Evolutionary conservation across 805 yeast genomes (phyloP).

Genomic region (Schizosaccharomyces lindneri): DNA sequence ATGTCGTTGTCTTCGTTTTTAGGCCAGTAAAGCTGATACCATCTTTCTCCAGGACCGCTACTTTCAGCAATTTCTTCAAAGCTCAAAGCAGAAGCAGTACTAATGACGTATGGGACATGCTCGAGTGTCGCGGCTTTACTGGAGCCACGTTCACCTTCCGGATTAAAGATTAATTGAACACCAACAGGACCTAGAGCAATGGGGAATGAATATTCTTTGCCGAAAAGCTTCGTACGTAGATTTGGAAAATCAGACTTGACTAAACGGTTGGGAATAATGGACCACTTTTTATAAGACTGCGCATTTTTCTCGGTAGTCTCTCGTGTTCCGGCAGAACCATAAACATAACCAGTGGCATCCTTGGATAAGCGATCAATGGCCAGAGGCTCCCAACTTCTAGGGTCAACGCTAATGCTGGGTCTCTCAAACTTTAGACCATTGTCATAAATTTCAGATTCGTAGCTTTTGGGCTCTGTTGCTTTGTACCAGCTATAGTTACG

Average conservation of each 20-base stretch:
- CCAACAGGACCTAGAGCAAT: slow-evolving; percentile 12
- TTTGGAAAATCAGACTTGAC: slow-evolving; percentile 5
- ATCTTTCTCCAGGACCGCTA: slow-evolving; percentile 5
- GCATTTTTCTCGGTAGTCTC: slow-evolving; percentile 5
- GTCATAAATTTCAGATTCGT: neutral
- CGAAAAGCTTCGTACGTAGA: slow-evolving; percentile 7
- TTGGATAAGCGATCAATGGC: neutral
- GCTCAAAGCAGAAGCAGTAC: slow-evolving; percentile 10
- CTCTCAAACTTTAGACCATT: neutral
- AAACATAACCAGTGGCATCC: neutral
- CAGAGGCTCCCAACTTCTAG: neutral
- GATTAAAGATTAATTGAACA: slow-evolving; percentile 11
- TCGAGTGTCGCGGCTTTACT: slow-evolving; percentile 11
- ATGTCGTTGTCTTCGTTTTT: slow-evolving; percentile 4
- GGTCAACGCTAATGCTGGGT: neutral
- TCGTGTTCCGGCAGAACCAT: slow-evolving; percentile 3
- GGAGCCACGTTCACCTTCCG: slow-evolving; percentile 11
- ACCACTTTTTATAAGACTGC: slow-evolving; percentile 5
- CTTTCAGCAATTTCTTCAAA: slow-evolving; percentile 7
- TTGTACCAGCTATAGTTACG: neutral
- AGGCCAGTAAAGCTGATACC: slow-evolving; percentile 10
- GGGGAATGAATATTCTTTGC: slow-evolving; percentile 9
- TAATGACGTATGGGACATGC: slow-evolving; percentile 11
- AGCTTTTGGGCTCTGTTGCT: neutral
- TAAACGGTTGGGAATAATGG: slow-evolving; percentile 6